phyloP scores from a whole-genome alignment of 768 basidiomycete genomes.

The Pisolithus albus region DNA sequence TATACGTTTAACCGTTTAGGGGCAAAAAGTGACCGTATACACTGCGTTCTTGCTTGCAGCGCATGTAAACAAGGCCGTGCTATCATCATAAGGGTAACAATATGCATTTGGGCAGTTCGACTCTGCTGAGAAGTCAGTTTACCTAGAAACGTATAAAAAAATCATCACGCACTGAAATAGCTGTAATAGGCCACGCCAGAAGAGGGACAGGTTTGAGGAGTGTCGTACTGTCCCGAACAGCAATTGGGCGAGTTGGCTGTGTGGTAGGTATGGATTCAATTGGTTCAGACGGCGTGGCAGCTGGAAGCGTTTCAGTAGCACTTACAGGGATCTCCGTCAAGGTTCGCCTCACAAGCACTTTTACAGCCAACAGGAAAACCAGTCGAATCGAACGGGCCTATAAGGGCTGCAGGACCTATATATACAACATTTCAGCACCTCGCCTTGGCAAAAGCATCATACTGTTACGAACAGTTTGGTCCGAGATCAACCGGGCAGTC shows the following conservation, averaged over 20 bases:
- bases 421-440: not conserved
- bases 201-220: slow-evolving; percentile 45
- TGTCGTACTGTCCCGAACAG: slow-evolving; percentile 47
- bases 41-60: not conserved
- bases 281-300: not conserved
- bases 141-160: not conserved
- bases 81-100: slow-evolving; percentile 42
- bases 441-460: not conserved
- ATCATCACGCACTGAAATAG: slow-evolving; percentile 33
- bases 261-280: not conserved
- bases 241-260: slow-evolving; percentile 51
- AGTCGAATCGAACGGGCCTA: slow-evolving; percentile 41
- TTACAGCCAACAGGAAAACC: slow-evolving; percentile 51
- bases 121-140: slow-evolving; percentile 20
- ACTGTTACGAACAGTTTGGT: slow-evolving; percentile 37
- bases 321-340: slow-evolving; percentile 20
- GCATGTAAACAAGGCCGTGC: slow-evolving; percentile 37
- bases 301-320: not conserved
- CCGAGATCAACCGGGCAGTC: slow-evolving; percentile 53
- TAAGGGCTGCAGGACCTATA: slow-evolving; percentile 38
- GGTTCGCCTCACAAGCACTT: slow-evolving; percentile 39
- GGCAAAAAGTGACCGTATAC: not conserved
- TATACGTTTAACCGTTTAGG: not conserved
- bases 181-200: slow-evolving; percentile 30
- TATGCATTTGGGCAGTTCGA: slow-evolving; percentile 35